A percentile compares a stretch with the other conserved stretches of the same genome.
These are phyloP conservation scores for Ganoderma lingzhi DNA, from an alignment of 1,284 basidiomycete genomes.

Conservation along the genomic window DNA sequence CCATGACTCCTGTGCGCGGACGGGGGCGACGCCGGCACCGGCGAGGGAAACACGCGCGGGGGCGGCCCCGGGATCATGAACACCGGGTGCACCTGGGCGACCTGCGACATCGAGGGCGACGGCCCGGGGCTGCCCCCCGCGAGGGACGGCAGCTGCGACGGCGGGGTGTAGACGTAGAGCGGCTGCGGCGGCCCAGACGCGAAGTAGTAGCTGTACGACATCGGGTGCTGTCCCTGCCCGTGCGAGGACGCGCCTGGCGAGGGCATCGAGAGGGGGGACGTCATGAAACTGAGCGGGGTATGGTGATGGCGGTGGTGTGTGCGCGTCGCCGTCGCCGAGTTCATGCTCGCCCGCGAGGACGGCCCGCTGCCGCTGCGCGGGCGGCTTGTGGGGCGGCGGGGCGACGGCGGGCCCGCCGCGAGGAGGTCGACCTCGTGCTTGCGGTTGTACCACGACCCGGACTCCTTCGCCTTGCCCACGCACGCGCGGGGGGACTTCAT, in stretches of 20 bases:
- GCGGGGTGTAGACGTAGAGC: conserved; percentile 32
- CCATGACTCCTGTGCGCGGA: not conserved
- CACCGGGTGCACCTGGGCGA: conserved; percentile 37
- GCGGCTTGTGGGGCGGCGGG: conserved; percentile 26
- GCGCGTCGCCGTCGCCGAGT: conserved; percentile 1
- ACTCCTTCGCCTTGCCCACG: conserved; percentile 30
- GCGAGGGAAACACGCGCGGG: conserved; percentile 29
- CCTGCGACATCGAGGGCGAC: conserved; percentile 19
- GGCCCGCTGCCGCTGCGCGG: conserved; percentile 22
- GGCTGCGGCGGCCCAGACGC: conserved; percentile 34
- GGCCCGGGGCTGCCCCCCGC: conserved; percentile 15
- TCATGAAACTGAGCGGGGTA: conserved; percentile 33
- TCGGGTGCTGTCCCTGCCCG: conserved; percentile 32
- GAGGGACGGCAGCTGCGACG: not conserved
- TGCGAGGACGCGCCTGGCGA: conserved; percentile 37
- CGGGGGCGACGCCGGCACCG: conserved; percentile 18
- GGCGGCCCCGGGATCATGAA: conserved; percentile 39
- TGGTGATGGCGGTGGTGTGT: conserved; percentile 10
- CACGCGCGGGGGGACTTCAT: conserved; percentile 38
- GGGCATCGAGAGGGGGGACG: conserved; percentile 28
- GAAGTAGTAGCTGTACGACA: conserved; percentile 36
- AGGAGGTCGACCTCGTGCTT: conserved; percentile 44
- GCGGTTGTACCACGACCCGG: conserved; percentile 43
- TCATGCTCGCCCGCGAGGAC: conserved; percentile 13
- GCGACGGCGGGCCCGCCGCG: conserved; percentile 23